phyloP scores from a whole-genome alignment of 2,329 filamentous ascomycete species.

The Aspergillus texensis region DNA sequence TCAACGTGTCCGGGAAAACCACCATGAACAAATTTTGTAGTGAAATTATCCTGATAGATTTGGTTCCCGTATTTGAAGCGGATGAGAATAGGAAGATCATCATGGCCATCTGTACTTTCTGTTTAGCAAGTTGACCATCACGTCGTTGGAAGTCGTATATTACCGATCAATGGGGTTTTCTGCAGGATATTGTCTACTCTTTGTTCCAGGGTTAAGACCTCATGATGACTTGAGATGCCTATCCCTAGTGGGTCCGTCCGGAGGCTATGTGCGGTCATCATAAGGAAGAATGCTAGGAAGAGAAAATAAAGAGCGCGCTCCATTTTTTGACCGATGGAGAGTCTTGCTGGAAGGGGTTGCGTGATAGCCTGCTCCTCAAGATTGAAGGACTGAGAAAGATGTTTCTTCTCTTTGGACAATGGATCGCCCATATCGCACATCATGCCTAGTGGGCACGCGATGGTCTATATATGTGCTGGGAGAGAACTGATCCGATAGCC shows the following conservation, averaged over 20 bases:
- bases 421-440: neutral
- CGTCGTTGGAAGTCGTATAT: neutral
- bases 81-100: slow-evolving; percentile 79
- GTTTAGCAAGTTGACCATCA: neutral
- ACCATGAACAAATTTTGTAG: slow-evolving; percentile 71
- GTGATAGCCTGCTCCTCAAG: neutral
- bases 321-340: neutral
- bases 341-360: neutral
- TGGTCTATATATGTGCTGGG: neutral
- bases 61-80: slow-evolving; percentile 70
- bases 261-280: neutral
- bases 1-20: slow-evolving; percentile 74
- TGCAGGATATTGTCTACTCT: slow-evolving; percentile 49
- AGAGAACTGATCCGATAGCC: neutral
- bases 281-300: neutral
- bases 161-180: slow-evolving; percentile 54
- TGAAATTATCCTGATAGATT: slow-evolving; percentile 75
- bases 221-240: slow-evolving; percentile 7
- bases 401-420: neutral
- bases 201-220: slow-evolving; percentile 31
- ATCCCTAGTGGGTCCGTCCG: slow-evolving; percentile 11
- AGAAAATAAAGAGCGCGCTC: neutral
- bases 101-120: slow-evolving; percentile 73
- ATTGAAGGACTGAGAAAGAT: neutral
- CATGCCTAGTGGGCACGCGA: neutral